phyloP scores from a whole-genome alignment of 1,139 yeast genomes.

The Kluyveromyces sp. region DNA sequence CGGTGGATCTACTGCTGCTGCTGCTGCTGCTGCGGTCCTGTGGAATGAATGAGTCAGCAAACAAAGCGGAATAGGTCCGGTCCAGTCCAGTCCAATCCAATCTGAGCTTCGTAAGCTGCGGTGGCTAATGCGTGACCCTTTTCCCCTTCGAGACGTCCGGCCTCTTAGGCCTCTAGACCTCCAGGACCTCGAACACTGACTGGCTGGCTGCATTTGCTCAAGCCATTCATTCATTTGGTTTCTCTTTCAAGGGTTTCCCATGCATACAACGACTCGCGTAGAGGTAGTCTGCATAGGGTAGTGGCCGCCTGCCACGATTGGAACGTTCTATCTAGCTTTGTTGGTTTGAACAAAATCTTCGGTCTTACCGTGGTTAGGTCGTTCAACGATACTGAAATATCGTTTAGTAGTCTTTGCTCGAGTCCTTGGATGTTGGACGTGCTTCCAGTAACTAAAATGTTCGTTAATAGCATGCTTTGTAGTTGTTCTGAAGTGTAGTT shows the following conservation, averaged over 20 bases:
- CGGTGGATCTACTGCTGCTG: too few species aligned
- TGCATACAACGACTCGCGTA: conserved; percentile 1
- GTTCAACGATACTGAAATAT: conserved; percentile 22
- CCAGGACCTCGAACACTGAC: too few species aligned
- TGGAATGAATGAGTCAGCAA: too few species aligned
- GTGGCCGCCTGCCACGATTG: conserved; percentile 5
- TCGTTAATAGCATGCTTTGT: conserved; percentile 36
- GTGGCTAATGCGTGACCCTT: too few species aligned
- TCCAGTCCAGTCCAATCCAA: too few species aligned
- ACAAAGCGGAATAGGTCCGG: too few species aligned
- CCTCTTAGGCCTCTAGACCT: too few species aligned
- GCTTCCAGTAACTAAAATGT: conserved; percentile 62
- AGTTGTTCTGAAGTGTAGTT: conserved; percentile 16
- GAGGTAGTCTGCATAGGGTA: conserved; percentile 2
- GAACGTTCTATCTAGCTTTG: conserved; percentile 1
- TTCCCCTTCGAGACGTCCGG: too few species aligned
- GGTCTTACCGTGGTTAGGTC: conserved; percentile 5
- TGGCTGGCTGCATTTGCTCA: too few species aligned
- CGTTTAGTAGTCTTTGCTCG: conserved; percentile 54
- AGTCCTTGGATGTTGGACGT: conserved; percentile 53
- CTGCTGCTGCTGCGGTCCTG: too few species aligned
- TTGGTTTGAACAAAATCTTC: conserved; percentile 3
- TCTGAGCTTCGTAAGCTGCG: too few species aligned
- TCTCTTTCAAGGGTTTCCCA: neutral
- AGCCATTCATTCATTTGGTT: too few species aligned